Base-by-base conservation (phyloP, 345 rosid species). In the Combretum micranthum region DNA sequence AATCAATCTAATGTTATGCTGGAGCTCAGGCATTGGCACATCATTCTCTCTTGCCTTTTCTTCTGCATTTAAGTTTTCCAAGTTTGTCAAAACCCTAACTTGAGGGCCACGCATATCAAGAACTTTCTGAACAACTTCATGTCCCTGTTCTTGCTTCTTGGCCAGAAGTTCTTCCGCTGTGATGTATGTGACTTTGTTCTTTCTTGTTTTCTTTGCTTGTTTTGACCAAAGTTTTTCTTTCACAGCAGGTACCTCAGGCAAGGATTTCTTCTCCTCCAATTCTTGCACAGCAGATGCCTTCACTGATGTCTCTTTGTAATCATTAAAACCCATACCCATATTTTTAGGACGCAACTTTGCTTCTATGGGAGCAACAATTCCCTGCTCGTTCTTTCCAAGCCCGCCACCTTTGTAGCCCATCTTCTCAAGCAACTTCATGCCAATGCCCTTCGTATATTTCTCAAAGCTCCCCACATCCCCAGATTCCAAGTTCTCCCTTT, bases 401-500 rank as follows among this genome's bases (percentile, higher is more conserved):
- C 97, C 96, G 61, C 95, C 90, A 56, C 95, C 95, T 62, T 75
- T 81, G 60, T 84, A 92, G 11, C 99, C 99, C 96, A 87, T 93
- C 61, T 87, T 87, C 75, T 87, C 90, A 65, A 93, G 72, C 77
- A 93, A 61, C 67, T 68, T 87, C 85, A 76, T 59, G 59, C 94
- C 99, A 39, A 92, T 77, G 13, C 97, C 95, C 75, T 83, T 86
- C 1, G 90, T 86, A 67, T 78, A 64, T 62, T 84, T 80, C 90
- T 92, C 97, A 42, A 84, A 92, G 44, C 50, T 54, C 32, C 90
- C 95, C 47, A 81, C 84, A 57, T 78, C 83, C 23, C 74, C 74
- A 3, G 53, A 64, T 21, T 67, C 75, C 48, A 43, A 39, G 32
- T 43, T n/a, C 45, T 72, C 88, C 71, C 61, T 81, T 74, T 72